Percentiles rank a stretch among this genome's conserved stretches.
Evolutionary conservation across 768 basidiomycete species (phyloP).

Genomic region (Kwoniella bestiolae): DNA sequence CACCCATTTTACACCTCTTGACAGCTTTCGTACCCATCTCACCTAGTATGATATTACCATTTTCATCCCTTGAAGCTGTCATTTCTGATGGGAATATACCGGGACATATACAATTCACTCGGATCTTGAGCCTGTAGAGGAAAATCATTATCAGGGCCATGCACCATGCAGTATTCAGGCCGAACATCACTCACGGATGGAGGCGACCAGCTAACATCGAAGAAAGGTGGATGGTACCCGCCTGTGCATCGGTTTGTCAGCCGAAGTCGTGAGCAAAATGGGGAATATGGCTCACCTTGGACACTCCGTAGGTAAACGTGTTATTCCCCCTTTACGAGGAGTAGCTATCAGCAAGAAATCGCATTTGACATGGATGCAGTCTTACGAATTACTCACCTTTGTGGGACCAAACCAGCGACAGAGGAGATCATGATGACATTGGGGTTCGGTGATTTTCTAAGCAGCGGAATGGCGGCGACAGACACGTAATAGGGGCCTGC

Average conservation of each 20-base stretch:
- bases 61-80: constrained; percentile 29
- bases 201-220: constrained; percentile 30
- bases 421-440: constrained; percentile 35
- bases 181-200: constrained; percentile 25
- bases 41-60: constrained; percentile 12
- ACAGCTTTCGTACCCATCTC: constrained; percentile 27
- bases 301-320: constrained; percentile 34
- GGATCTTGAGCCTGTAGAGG: constrained; percentile 38
- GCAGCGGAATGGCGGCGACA: constrained; percentile 24
- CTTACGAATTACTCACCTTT: constrained; percentile 12
- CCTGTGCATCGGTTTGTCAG: too few species aligned
- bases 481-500: constrained; percentile 35
- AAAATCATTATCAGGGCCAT: neutral
- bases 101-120: constrained; percentile 46
- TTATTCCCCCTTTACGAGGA: constrained; percentile 20
- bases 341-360: too few species aligned
- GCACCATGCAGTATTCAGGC: neutral
- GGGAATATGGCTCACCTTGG: constrained; percentile 19
- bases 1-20: constrained; percentile 21
- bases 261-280: too few species aligned
- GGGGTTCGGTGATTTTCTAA: constrained; percentile 27
- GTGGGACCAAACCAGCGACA: constrained; percentile 30
- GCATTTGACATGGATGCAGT: too few species aligned
- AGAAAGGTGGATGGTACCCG: constrained; percentile 26
- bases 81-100: constrained; percentile 48